A percentile compares a stretch with the other conserved stretches of the same genome.
Evolutionary conservation across 2,329 filamentous ascomycete genomes (phyloP).

Genomic region (Stagonosporopsis rhizophila): DNA sequence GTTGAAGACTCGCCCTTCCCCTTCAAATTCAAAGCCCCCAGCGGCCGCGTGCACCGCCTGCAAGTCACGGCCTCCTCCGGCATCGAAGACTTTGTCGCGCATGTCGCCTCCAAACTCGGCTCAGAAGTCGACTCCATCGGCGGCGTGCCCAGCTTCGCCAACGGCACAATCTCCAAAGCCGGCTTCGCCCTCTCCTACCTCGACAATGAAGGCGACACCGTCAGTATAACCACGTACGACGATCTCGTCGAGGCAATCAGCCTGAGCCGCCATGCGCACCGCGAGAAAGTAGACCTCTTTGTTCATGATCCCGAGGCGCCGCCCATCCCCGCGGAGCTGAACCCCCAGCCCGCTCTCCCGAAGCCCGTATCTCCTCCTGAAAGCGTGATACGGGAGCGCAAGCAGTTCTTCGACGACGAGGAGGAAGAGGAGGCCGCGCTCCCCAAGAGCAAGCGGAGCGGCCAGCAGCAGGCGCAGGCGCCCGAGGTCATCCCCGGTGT

Average conservation of each 20-base stretch:
- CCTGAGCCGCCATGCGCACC: conserved; percentile 76
- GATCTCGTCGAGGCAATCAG: conserved; percentile 90
- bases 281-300: conserved; percentile 96
- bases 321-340: conserved; percentile 71
- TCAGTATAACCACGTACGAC: conserved; percentile 95
- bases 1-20: conserved; percentile 80
- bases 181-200: conserved; percentile 95
- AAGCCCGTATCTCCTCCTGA: conserved; percentile 62
- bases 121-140: conserved; percentile 83
- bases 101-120: conserved; percentile 85
- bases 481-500: conserved; percentile 89
- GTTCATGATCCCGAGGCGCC: conserved; percentile 92
- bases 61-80: conserved; percentile 84
- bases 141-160: conserved; percentile 77
- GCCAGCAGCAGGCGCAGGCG: conserved; percentile 57
- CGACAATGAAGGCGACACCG: conserved; percentile 95
- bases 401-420: conserved; percentile 57
- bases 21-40: conserved; percentile 99
- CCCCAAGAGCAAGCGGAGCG: conserved; percentile 47
- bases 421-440: conserved; percentile 63
- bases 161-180: conserved; percentile 75
- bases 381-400: conserved; percentile 57
- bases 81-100: conserved; percentile 77
- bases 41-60: conserved; percentile 89
- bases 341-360: conserved; percentile 63